Evolutionary conservation across 345 rosid genomes (phyloP).

Genomic region (Gynandropsis gynandra): DNA sequence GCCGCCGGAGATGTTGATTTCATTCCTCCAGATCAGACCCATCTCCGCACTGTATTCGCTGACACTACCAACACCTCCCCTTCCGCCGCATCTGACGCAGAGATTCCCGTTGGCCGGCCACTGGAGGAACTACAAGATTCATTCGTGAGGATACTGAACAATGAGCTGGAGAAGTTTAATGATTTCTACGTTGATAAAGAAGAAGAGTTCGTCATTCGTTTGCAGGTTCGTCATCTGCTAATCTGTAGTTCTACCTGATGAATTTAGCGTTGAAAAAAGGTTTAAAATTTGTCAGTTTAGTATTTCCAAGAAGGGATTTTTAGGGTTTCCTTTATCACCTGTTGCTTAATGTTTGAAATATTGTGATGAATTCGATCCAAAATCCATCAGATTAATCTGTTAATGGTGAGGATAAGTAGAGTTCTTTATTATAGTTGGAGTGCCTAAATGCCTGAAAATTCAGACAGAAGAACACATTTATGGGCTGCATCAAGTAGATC

Average conservation of each 20-base stretch:
- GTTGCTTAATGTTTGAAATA: too few relatives aligned
- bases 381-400: too few relatives aligned
- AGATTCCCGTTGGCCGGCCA: constrained; percentile 13
- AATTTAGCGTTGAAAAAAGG: neutral
- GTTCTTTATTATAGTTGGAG: too few relatives aligned
- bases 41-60: constrained; percentile 22
- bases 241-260: neutral
- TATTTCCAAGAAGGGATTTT: neutral
- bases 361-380: too few relatives aligned
- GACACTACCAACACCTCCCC: constrained; percentile 23
- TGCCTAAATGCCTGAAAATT: too few relatives aligned
- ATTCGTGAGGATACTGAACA: constrained; percentile 70
- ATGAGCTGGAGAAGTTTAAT: constrained; percentile 86
- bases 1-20: constrained; percentile 3
- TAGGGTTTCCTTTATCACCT: neutral
- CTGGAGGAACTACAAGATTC: constrained; percentile 44
- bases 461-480: too few relatives aligned
- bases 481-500: too few relatives aligned
- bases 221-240: constrained; percentile 45
- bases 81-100: neutral
- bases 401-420: too few relatives aligned
- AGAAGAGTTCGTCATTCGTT: constrained; percentile 78
- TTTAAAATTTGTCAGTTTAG: neutral
- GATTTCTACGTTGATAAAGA: constrained; percentile 88
- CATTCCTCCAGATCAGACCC: constrained; percentile 5